Percentiles rank a stretch among this genome's conserved stretches.
Evolutionary conservation across 1,284 basidiomycete genomes (phyloP).

Genomic region (Hymenochaete sp.): DNA sequence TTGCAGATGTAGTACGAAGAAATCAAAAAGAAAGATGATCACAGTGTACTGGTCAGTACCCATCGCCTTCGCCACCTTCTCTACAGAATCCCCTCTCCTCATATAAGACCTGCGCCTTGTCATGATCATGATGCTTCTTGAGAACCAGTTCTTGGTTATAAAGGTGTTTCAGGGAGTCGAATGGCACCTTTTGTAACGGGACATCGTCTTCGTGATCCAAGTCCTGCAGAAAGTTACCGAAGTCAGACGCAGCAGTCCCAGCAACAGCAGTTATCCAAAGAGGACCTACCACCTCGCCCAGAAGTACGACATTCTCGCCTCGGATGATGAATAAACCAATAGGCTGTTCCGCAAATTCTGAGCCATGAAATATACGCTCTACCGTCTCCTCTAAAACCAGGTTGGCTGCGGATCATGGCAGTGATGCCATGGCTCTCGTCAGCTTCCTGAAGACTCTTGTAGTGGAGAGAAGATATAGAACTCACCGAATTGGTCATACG

Average conservation of each 20-base stretch:
- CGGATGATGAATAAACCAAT: conserved; percentile 89
- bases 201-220: conserved; percentile 88
- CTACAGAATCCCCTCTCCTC: conserved; percentile 78
- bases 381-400: conserved; percentile 87
- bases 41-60: conserved; percentile 38
- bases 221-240: conserved; percentile 74
- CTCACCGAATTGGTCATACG: conserved; percentile 98
- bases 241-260: conserved; percentile 13
- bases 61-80: conserved; percentile 87
- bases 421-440: not conserved
- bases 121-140: conserved; percentile 64
- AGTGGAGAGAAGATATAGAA: conserved; percentile 13
- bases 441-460: not conserved
- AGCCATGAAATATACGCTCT: conserved; percentile 79
- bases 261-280: conserved; percentile 12
- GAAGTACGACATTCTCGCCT: conserved; percentile 95
- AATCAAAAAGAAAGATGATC: too few relatives aligned
- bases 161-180: conserved; percentile 58
- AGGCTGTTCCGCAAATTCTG: conserved; percentile 75
- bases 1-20: too few relatives aligned
- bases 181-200: conserved; percentile 68
- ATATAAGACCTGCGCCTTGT: conserved; percentile 67
- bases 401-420: conserved; percentile 55
- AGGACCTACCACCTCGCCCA: conserved; percentile 88
- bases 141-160: conserved; percentile 62